These are phyloP conservation scores for Polyplosphaeria fusca DNA, from an alignment of 495 filamentous ascomycete species.

Conservation along the genomic window DNA sequence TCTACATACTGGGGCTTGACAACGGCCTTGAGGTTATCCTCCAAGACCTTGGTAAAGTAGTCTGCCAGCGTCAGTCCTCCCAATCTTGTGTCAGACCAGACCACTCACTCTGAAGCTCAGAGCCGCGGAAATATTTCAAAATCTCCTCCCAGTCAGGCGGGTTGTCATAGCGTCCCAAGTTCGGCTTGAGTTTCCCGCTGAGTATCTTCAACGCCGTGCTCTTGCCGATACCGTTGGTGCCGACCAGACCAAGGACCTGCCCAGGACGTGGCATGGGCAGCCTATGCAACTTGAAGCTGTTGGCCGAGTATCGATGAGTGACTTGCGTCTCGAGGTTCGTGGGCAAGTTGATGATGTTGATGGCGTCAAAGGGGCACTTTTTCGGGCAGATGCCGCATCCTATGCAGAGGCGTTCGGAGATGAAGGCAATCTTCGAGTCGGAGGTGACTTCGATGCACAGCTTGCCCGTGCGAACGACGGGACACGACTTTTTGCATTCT, in stretches of 20 bases:
- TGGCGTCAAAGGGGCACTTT: conserved; percentile 98
- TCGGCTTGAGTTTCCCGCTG: conserved; percentile 96
- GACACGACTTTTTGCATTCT: conserved; percentile 98
- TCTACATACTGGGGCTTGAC: conserved; percentile 99
- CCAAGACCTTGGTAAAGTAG: conserved; percentile 96
- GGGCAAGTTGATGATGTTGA: conserved; percentile 98
- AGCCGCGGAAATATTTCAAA: conserved; percentile 94
- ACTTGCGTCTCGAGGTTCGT: conserved; percentile 97
- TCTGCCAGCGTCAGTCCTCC: conserved; percentile 51
- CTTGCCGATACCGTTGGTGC: conserved; percentile 99
- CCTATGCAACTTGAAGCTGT: conserved; percentile 98
- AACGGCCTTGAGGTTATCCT: conserved; percentile 93
- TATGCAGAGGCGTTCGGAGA: conserved; percentile 90
- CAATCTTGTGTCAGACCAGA: conserved; percentile 2
- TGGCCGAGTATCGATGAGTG: conserved; percentile 96
- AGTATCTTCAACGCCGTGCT: conserved; percentile 97
- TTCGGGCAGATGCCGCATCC: conserved; percentile 99
- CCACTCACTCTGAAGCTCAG: conserved; percentile 87
- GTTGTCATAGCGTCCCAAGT: conserved; percentile 90
- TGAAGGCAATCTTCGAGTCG: conserved; percentile 94
- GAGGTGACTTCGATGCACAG: conserved; percentile 92
- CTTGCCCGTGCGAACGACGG: conserved; percentile 96
- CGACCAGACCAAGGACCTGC: conserved; percentile 94
- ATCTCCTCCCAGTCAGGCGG: conserved; percentile 99
- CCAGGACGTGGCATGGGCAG: conserved; percentile 93